These are phyloP conservation scores for Leishmania braziliensis DNA, from an alignment of 208 protist genomes.

Conservation along the genomic window DNA sequence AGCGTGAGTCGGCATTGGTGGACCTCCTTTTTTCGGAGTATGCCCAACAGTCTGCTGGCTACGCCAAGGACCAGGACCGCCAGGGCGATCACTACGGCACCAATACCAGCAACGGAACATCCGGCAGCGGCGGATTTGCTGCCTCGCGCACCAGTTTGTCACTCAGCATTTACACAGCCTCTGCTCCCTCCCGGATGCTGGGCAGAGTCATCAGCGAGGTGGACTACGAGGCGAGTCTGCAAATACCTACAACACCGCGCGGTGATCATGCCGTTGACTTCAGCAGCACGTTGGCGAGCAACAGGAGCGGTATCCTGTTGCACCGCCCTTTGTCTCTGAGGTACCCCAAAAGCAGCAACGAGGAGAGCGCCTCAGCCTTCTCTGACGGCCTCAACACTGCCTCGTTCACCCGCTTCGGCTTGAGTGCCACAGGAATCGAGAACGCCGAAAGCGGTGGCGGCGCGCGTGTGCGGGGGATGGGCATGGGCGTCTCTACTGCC, in stretches of 20 bases:
- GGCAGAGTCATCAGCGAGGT: not conserved
- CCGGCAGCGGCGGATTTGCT: not conserved
- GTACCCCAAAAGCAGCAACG: not conserved
- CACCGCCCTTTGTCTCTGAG: not conserved
- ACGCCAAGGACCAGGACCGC: conserved; percentile 10
- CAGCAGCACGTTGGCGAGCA: conserved; percentile 1
- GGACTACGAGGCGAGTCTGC: not conserved
- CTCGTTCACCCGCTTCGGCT: conserved; percentile 1
- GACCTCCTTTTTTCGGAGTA: conserved; percentile 34
- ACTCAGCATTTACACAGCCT: conserved; percentile 8
- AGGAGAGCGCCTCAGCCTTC: conserved; percentile 1
- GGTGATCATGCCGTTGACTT: not conserved
- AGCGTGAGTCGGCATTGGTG: conserved; percentile 24
- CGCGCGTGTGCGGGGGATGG: not conserved
- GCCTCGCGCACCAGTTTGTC: conserved; percentile 7
- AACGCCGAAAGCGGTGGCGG: not conserved
- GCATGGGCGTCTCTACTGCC: not conserved
- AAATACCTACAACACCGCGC: not conserved
- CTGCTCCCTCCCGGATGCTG: not conserved
- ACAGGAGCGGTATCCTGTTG: conserved; percentile 4
- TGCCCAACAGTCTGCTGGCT: conserved; percentile 22
- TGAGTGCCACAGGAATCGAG: not conserved
- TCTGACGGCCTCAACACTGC: conserved; percentile 5
- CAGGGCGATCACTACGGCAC: not conserved
- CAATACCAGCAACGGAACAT: not conserved